Evolutionary conservation across 2,329 filamentous ascomycete genomes (phyloP).

Genomic region (Fusarium luffae): DNA sequence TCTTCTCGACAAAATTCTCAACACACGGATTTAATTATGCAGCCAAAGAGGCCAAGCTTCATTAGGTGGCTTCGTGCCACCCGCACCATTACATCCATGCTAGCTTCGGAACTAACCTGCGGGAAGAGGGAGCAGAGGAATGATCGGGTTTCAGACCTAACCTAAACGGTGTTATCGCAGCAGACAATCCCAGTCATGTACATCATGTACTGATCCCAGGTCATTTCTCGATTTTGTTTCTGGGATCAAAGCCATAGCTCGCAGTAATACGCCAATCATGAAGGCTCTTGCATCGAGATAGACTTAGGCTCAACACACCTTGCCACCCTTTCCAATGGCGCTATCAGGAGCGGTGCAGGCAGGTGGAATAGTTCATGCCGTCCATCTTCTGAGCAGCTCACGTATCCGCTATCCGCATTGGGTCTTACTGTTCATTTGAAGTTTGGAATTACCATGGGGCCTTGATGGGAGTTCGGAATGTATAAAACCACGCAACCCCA

Average conservation of each 20-base stretch:
- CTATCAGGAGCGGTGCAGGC: slow-evolving; percentile 15
- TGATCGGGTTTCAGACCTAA: neutral
- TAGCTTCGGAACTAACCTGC: slow-evolving; percentile 18
- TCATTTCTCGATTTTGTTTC: slow-evolving; percentile 2
- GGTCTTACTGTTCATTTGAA: slow-evolving; percentile 7
- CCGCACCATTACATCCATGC: neutral
- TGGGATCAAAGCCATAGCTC: neutral
- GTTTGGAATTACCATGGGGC: slow-evolving; percentile 6
- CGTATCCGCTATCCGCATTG: slow-evolving; percentile 18
- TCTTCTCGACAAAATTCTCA: neutral
- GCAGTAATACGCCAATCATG: slow-evolving; percentile 16
- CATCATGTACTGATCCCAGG: neutral
- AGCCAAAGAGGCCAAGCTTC: slow-evolving; percentile 8
- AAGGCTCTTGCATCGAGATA: neutral
- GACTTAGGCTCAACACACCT: slow-evolving; percentile 1
- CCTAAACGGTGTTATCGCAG: slow-evolving; percentile 5
- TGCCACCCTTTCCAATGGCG: slow-evolving; percentile 16
- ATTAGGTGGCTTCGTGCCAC: neutral
- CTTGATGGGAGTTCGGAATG: slow-evolving; percentile 1
- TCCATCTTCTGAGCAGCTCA: slow-evolving; percentile 6
- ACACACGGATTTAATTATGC: neutral
- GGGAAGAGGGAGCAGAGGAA: slow-evolving; percentile 3
- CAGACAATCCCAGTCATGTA: slow-evolving; percentile 5
- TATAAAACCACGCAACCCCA: slow-evolving; percentile 29
- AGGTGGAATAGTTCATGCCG: slow-evolving; percentile 11